These are phyloP conservation scores for Leishmania arabica DNA, from an alignment of 208 protist genomes.

Conservation along the genomic window DNA sequence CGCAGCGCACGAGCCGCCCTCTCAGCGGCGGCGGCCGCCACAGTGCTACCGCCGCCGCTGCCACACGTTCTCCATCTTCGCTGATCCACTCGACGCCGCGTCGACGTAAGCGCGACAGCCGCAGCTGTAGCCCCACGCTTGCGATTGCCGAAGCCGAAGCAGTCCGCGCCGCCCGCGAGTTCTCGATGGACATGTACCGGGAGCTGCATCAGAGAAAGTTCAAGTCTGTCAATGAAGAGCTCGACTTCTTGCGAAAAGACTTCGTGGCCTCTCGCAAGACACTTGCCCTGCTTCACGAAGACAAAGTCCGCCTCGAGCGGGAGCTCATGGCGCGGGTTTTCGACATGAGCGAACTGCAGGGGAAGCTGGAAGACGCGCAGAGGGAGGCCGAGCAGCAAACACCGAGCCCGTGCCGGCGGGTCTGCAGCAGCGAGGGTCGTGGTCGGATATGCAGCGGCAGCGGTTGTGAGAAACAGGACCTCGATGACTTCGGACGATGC, in stretches of 20 bases:
- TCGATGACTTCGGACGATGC: not conserved
- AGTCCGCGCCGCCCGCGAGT: constrained; percentile 32
- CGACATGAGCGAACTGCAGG: constrained; percentile 39
- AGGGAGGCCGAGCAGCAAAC: not conserved
- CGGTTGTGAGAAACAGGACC: not conserved
- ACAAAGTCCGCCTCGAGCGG: constrained; percentile 48
- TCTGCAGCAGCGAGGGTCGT: not conserved
- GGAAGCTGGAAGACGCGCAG: constrained; percentile 17
- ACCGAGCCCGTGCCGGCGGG: not conserved
- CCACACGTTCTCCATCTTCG: not conserved
- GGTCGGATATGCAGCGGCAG: not conserved
- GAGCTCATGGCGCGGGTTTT: constrained; percentile 38
- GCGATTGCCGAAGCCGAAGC: constrained; percentile 17
- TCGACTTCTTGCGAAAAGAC: constrained; percentile 63
- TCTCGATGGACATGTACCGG: constrained; percentile 53
- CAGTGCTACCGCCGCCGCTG: constrained; percentile 8
- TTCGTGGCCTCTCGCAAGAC: constrained; percentile 60
- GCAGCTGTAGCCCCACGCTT: constrained; percentile 9
- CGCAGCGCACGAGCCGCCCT: not conserved
- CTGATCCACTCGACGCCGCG: not conserved
- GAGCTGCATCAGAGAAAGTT: constrained; percentile 62
- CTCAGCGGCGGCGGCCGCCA: not conserved
- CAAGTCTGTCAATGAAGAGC: constrained; percentile 61
- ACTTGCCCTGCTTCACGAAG: constrained; percentile 50
- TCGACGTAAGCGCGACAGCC: not conserved